Conservation (phyloP, 331 rosid species). For the Prunus yedoensis region DNA sequence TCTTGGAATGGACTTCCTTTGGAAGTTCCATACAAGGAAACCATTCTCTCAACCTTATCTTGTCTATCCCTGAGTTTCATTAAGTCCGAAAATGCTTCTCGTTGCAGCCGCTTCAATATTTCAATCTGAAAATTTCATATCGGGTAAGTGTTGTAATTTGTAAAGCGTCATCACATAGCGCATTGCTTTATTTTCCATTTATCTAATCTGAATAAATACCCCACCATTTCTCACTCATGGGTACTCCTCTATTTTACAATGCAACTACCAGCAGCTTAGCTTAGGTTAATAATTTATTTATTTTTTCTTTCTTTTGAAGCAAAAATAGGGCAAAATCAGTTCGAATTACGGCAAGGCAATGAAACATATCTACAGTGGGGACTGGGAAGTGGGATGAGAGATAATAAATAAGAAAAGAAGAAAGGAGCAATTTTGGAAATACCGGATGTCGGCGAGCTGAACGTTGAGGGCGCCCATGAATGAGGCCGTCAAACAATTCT, state of each 20-base stretch:
- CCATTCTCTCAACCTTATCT: conserved; percentile 71
- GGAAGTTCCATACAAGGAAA: conserved; percentile 66
- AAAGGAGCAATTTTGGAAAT: not conserved
- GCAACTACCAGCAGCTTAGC: not conserved
- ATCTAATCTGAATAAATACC: not conserved
- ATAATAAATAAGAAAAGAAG: not conserved
- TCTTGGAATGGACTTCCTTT: conserved; percentile 74
- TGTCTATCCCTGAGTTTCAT: conserved; percentile 90
- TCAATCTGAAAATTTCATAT: conserved; percentile 55
- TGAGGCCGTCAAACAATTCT: conserved; percentile 41
- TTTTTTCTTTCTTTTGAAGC: no score
- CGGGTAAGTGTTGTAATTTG: conserved; percentile 6
- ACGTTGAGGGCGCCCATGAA: conserved; percentile 31
- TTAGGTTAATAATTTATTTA: not conserved
- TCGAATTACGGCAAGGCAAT: not conserved
- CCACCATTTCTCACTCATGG: not conserved
- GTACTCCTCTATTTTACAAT: not conserved
- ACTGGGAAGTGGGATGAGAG: not conserved
- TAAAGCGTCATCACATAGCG: not conserved
- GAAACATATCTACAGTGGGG: not conserved
- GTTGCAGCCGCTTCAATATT: conserved; percentile 81
- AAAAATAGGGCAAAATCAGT: not conserved
- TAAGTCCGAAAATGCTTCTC: conserved; percentile 84
- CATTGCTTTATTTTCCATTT: not conserved
- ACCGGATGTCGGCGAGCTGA: conserved; percentile 72